A percentile compares a stretch with the other conserved stretches of the same genome.
Conservation (phyloP, 2,329 filamentous ascomycete species). For the Trichoderma sp. region DNA sequence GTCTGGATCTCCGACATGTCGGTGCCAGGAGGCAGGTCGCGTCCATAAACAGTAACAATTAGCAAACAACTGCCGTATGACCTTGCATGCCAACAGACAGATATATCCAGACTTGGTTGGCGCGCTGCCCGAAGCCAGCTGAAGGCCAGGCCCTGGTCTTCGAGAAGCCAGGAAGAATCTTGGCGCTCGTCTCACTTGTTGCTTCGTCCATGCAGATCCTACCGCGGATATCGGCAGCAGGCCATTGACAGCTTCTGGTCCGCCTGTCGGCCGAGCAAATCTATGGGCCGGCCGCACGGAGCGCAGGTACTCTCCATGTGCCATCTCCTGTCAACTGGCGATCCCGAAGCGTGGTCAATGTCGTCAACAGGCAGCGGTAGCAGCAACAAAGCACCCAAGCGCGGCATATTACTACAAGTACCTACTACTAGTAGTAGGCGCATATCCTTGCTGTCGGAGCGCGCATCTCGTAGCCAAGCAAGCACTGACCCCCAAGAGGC, state of each 20-base stretch:
- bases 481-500: not conserved
- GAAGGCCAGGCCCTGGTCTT: constrained; percentile 6
- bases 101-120: not conserved
- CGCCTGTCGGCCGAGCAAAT: constrained; percentile 16
- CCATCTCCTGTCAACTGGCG: not conserved
- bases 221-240: constrained; percentile 11
- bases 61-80: not conserved
- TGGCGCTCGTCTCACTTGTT: not conserved
- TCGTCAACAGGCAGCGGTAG: not conserved
- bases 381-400: not conserved
- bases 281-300: constrained; percentile 6
- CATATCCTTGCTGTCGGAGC: not conserved
- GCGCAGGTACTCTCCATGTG: not conserved
- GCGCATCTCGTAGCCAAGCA: constrained; percentile 1
- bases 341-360: not conserved
- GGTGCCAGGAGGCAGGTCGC: not conserved
- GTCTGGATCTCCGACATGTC: not conserved
- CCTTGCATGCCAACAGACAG: not conserved
- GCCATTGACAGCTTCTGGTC: constrained; percentile 2
- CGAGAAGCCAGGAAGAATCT: constrained; percentile 15
- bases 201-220: constrained; percentile 7
- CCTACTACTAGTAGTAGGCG: no score
- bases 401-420: not conserved
- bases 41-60: not conserved
- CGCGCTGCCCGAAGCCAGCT: constrained; percentile 12